Conservation (phyloP, 345 rosid species). For the Dipteronia sinensis region DNA sequence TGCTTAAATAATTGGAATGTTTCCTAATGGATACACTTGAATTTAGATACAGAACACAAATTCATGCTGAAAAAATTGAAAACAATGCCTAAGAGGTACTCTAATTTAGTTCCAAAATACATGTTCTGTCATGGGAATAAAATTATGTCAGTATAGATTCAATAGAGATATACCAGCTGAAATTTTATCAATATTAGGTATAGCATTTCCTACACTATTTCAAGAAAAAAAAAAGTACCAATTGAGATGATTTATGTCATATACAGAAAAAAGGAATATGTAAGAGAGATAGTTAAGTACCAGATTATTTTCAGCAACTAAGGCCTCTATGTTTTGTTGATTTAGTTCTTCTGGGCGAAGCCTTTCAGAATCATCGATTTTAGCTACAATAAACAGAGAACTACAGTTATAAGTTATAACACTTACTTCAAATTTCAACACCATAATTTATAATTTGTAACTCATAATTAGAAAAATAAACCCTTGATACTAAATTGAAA, state of each 20-base stretch:
- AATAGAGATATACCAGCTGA: not conserved
- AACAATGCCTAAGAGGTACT: not conserved
- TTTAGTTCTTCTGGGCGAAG: constrained; percentile 97
- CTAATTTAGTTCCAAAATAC: not conserved
- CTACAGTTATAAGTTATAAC: constrained; percentile 19
- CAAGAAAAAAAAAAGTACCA: not conserved
- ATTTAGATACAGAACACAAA: not conserved
- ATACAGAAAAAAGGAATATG: not conserved
- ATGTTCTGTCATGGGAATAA: not conserved
- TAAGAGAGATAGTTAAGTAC: constrained; percentile 35
- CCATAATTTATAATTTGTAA: not conserved
- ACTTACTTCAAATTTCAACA: not conserved
- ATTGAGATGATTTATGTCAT: constrained; percentile 10
- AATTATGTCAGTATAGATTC: not conserved
- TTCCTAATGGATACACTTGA: not conserved
- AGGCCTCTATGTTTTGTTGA: constrained; percentile 97
- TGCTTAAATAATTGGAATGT: constrained; percentile 1
- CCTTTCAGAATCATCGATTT: constrained; percentile 76
- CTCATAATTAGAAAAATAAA: not conserved
- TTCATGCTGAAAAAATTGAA: constrained; percentile 8
- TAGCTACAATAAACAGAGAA: constrained; percentile 51
- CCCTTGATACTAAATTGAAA: not conserved
- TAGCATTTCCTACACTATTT: not conserved
- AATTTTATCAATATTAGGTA: not conserved
- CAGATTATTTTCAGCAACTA: constrained; percentile 97